Evolutionary conservation across 2,329 filamentous ascomycete species (phyloP).

Genomic region (Pyrenochaeta sp.): DNA sequence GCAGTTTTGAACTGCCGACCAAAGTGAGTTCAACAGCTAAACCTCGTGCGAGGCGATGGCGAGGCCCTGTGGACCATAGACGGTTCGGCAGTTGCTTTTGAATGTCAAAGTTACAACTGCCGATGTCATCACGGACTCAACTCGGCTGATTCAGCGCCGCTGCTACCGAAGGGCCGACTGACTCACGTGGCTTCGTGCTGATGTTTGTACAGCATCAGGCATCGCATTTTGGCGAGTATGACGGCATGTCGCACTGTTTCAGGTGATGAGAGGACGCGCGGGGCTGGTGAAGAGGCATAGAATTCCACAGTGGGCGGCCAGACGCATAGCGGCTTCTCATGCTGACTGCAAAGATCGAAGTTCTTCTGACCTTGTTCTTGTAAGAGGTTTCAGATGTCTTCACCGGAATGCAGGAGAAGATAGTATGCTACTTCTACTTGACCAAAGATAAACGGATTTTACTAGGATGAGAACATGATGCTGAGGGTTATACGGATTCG

Average conservation of each 20-base stretch:
- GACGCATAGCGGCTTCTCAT: not conserved
- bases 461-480: not conserved
- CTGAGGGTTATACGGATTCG: too few species aligned
- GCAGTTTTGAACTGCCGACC: slow-evolving; percentile 28
- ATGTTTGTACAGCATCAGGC: not conserved
- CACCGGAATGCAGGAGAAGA: not conserved
- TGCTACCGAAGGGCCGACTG: not conserved
- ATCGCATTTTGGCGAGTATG: not conserved
- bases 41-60: slow-evolving; percentile 13
- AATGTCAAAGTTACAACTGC: slow-evolving; percentile 25
- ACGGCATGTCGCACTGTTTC: not conserved
- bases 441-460: not conserved
- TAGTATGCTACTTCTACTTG: not conserved
- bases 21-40: slow-evolving; percentile 11
- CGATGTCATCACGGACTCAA: slow-evolving; percentile 10
- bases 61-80: slow-evolving; percentile 15
- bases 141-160: slow-evolving; percentile 5
- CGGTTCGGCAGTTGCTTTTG: slow-evolving; percentile 26
- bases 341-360: not conserved
- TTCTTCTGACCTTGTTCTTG: not conserved
- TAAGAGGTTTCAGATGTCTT: not conserved
- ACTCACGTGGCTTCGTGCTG: slow-evolving; percentile 10
- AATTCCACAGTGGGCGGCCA: not conserved
- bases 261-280: not conserved
- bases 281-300: not conserved